Base-by-base conservation (phyloP, 495 filamentous ascomycete species). In the Penicillium pancosmium region DNA sequence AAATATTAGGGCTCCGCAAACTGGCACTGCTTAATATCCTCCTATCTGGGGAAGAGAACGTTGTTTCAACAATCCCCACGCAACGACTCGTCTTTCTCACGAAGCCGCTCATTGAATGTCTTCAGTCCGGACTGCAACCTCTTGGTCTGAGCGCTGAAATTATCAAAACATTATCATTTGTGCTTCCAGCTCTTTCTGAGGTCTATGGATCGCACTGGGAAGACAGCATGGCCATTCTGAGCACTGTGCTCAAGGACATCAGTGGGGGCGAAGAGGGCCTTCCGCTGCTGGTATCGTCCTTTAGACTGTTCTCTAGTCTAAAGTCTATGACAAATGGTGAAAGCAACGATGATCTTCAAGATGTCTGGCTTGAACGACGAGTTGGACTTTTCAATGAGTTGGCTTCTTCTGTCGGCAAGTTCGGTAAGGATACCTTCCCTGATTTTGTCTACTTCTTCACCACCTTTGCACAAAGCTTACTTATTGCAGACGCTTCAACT, bases 151-250 rank as follows among this genome's bases (percentile, higher is more conserved):
- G 69, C 55, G 65, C 76, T 10, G 78, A 80, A 35, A 81, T 91
- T 2, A 84, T 87, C 56, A 87, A 86, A 59, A 81, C 78, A 1
- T 70, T 98, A 36, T 70, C 78, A 2, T 68, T 74, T n/a, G 73
- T 95, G 10, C 72, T 97, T 13, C 89, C 90, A 48, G 78, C 79
- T 33, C 84, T 96, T 34, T 79, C 81, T 47, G 84, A 88, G 41
- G 85, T 94, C 7, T 97, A 95, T 67, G 94, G 93, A 2, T 80
- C 86, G 2, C 90, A 94, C 66, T 98, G 94, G 94, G 80, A 86
- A 56, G 80, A 87, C 23, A 72, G 83, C 3, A 70, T 93, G 38
- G 77, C 83, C 9, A 79, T 83, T 34, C 77, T 91, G 65, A 72
- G 79, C 44, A 66, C 72, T 23, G 70, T 84, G 12, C 88, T 87